A percentile compares a stretch with the other conserved stretches of the same genome.
Evolutionary conservation across 352 stramenopile genomes (phyloP).

Genomic region (Globisporangium rhizosaccharum): DNA sequence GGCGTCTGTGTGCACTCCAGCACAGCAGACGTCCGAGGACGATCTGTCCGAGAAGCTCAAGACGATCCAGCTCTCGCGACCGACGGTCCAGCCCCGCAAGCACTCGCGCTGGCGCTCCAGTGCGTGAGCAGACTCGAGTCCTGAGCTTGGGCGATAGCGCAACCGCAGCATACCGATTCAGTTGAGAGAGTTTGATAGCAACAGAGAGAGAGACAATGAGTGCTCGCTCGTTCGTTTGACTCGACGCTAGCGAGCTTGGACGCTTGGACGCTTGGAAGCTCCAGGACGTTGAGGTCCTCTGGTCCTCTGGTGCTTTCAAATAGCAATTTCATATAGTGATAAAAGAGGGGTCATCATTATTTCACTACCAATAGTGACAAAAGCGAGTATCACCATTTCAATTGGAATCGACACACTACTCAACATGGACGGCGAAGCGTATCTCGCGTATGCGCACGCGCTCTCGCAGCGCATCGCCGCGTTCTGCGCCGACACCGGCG

Average conservation of each 20-base stretch:
- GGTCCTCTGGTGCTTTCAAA: background rate
- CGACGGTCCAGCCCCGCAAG: slow-evolving; percentile 50
- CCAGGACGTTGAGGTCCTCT: background rate
- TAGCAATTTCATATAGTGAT: background rate
- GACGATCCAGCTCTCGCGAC: slow-evolving; percentile 59
- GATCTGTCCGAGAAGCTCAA: slow-evolving; percentile 58
- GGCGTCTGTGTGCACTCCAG: background rate
- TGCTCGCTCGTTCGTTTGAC: too few species aligned
- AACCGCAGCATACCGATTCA: background rate
- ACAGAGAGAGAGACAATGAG: background rate
- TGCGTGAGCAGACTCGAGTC: background rate
- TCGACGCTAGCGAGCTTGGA: too few species aligned
- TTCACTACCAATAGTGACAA: background rate
- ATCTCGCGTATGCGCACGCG: slow-evolving; percentile 21
- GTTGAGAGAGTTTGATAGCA: background rate
- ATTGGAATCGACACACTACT: background rate
- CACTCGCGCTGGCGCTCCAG: slow-evolving; percentile 24
- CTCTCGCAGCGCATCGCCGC: slow-evolving; percentile 22
- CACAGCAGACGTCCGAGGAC: slow-evolving; percentile 39
- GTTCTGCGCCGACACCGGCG: slow-evolving; percentile 30
- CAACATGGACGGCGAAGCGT: slow-evolving; percentile 2
- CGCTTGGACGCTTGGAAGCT: background rate
- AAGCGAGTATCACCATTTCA: background rate
- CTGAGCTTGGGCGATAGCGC: too few species aligned
- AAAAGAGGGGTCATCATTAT: background rate